phyloP scores from a whole-genome alignment of 768 basidiomycete genomes.

The Cyclocybe cylindracea region DNA sequence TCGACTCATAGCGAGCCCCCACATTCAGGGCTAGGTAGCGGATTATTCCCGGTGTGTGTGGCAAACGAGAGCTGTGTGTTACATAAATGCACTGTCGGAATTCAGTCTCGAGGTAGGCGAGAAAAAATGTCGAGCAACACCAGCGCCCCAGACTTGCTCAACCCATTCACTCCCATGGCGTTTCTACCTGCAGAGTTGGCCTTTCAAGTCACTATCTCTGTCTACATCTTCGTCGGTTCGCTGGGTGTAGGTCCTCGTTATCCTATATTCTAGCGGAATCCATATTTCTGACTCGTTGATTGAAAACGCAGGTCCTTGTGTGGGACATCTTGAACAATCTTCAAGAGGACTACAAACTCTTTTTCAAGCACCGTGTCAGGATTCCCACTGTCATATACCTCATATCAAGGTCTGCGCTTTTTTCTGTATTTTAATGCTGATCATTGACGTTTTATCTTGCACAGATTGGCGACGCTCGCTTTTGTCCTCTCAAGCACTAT shows the following conservation, averaged over 20 bases:
- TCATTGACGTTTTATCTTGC: not conserved
- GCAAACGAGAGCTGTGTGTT: too few relatives aligned
- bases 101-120: too few relatives aligned
- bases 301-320: slow-evolving; percentile 16
- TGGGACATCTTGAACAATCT: slow-evolving; percentile 31
- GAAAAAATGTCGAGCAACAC: not conserved
- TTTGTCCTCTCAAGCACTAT: slow-evolving; percentile 14
- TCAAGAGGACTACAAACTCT: slow-evolving; percentile 16
- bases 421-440: not conserved
- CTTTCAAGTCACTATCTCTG: not conserved
- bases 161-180: slow-evolving; percentile 9
- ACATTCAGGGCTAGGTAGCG: too few relatives aligned
- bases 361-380: slow-evolving; percentile 15
- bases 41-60: too few relatives aligned
- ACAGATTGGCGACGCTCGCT: slow-evolving; percentile 10
- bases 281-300: too few relatives aligned
- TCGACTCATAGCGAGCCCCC: too few relatives aligned
- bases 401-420: slow-evolving; percentile 18
- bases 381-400: slow-evolving; percentile 22
- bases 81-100: too few relatives aligned
- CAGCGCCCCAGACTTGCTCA: not conserved
- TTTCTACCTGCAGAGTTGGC: slow-evolving; percentile 4
- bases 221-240: not conserved
- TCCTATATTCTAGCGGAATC: too few relatives aligned
- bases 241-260: not conserved